Evolutionary conservation across 2,329 filamentous ascomycete genomes (phyloP), one percentile per base, ranked within the genome.

Genomic region (Beauveria brongniartii): DNA sequence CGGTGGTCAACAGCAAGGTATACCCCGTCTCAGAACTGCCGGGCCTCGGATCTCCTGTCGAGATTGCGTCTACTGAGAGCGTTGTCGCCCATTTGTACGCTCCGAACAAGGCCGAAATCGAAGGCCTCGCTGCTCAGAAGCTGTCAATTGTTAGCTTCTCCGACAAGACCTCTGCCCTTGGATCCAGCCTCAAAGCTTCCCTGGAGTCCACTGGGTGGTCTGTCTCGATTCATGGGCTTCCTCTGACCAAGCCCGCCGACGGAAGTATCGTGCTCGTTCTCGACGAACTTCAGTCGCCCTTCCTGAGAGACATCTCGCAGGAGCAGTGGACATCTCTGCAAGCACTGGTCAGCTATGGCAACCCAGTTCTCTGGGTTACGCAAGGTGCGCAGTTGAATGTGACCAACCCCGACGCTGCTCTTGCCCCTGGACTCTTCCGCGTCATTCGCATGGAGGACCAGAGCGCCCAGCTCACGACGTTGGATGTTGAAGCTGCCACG

Each of bases 311-410:
- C 30, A 30, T 56, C 6, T 30, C 46, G 3, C 46, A 40, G 16
- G 28, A 58, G 16, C 22, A 55, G 18, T 65, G 65, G 46, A 41
- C 55, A 14, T 48, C 63, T 22, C 20, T 65, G 7, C 43, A 54
- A 24, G 20, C 28, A 18, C 44, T 59, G 6, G 24, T 57, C 46
- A 56, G 37, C 26, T 51, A 46, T n/a, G 50, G 50, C 37, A 40
- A 34, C 14, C 43, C 41, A 3, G 16, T 56, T 5, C 53, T 61
- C 34, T 61, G 59, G 59, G 14, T 57, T 9, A 61, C 59, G 0
- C 52, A 48, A 14, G 43, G 41, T 10, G 28, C 59, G n/a, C 59
- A 61, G 44, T 7, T 61, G 16, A 43, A 9, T 4, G 43, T 54
- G 14, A 57, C 44, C 7, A 46, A 43, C 34, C 59, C 59, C 34